These are phyloP conservation scores for Metschnikowia reukaufii DNA, from an alignment of 805 yeast species.

Conservation along the genomic window DNA sequence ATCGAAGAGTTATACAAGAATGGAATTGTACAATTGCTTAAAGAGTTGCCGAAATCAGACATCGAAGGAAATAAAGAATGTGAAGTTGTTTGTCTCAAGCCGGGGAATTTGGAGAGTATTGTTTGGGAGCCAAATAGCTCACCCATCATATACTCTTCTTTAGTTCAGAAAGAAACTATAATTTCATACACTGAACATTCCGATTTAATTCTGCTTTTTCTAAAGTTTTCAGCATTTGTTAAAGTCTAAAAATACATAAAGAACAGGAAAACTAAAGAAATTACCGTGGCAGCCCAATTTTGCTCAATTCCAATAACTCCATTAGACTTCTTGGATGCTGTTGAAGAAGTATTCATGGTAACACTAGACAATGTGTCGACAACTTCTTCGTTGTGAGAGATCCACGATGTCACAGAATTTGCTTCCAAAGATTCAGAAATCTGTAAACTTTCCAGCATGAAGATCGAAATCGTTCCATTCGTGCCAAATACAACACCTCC, in stretches of 20 bases:
- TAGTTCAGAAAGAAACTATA: constrained; percentile 14
- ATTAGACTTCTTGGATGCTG: constrained; percentile 26
- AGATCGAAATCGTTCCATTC: constrained; percentile 60
- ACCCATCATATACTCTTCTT: constrained; percentile 19
- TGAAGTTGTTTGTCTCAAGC: not conserved
- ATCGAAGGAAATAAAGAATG: not conserved
- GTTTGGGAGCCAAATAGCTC: not conserved
- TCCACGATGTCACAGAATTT: constrained; percentile 46
- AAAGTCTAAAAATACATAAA: constrained; percentile 11
- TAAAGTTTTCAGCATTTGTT: constrained; percentile 5
- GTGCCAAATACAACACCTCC: constrained; percentile 74
- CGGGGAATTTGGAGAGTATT: not conserved
- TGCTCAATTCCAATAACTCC: constrained; percentile 16
- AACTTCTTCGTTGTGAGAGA: constrained; percentile 37
- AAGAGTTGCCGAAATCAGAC: not conserved
- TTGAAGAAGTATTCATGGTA: constrained; percentile 21
- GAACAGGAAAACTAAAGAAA: constrained; percentile 17
- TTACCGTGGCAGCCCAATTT: constrained; percentile 11
- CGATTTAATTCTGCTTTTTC: constrained; percentile 9
- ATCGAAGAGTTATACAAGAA: constrained; percentile 13
- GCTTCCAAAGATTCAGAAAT: constrained; percentile 48
- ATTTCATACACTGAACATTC: constrained; percentile 20
- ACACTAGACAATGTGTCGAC: constrained; percentile 29
- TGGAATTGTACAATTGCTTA: not conserved
- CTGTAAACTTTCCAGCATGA: constrained; percentile 53